Evolutionary conservation across 345 rosid genomes (phyloP), one percentile per base, ranked within the genome.

Genomic region (Luvunga scandens): DNA sequence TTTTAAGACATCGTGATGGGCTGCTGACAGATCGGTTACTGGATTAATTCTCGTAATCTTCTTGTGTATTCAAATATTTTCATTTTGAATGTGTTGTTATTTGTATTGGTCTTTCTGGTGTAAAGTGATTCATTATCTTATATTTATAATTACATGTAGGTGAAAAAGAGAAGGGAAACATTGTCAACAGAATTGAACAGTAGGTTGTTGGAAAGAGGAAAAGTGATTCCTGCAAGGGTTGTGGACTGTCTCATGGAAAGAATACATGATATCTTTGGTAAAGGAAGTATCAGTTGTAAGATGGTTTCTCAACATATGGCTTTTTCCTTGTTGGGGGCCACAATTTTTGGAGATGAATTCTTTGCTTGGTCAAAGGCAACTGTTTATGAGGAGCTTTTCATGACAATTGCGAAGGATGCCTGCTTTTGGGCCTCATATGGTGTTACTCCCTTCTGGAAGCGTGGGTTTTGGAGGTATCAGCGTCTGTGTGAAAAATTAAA

Each of bases 371-470:
- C 90, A n/a, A 79, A 91, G 82, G 90, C 90, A 82, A 75, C 80
- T 70, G 65, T 73, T 31, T 91, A 89, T 66, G 89, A 91, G 80
- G 89, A 91, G 77, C 83, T 89, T 39, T 85, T 91, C 64, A 86
- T 79, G 84, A 80, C 21, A 75, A 84, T 88, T 72, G 86, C 91
- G 48, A 88, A 86, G 80, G 91, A 89, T 82, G 89, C 88, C 69
- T 78, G 88, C 67, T 84, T 89, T 83, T 91, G 92, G 91, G 92
- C 92, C 16, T 91, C 92, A 62, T 88, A 86, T 75, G 74, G 77
- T 73, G 76, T 91, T 66, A 75, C 87, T 16, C 94, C 94, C 19
- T 77, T 89, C 42, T 91, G 94, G 94, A 81, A 81, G 66, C 74
- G n/a, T 42, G 91, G 86, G 60, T 91, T 86, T 80, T 88, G 94